These are phyloP conservation scores for Talaromyces ruber DNA, from an alignment of 495 filamentous ascomycete species.

Conservation along the genomic window DNA sequence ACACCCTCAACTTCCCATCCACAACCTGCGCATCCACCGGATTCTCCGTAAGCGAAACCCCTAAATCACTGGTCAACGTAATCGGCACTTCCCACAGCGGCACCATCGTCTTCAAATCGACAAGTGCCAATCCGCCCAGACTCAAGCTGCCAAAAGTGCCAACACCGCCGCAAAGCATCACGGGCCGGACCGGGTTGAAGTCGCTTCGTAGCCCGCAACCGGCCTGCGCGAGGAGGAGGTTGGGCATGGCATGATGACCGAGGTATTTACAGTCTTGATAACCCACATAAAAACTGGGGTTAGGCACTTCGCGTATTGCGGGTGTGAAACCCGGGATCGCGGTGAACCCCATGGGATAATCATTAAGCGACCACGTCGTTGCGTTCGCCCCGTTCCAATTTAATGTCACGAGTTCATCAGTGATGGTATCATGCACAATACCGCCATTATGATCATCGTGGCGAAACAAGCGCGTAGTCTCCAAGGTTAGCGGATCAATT, in stretches of 20 bases:
- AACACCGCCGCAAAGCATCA: slow-evolving; percentile 31
- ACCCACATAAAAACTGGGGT: slow-evolving; percentile 23
- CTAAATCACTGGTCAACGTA: slow-evolving; percentile 20
- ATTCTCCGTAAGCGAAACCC: slow-evolving; percentile 22
- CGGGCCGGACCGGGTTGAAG: slow-evolving; percentile 6
- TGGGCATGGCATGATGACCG: slow-evolving; percentile 15
- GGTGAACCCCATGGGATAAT: slow-evolving; percentile 9
- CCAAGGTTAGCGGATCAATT: slow-evolving; percentile 19
- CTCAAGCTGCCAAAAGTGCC: slow-evolving; percentile 12
- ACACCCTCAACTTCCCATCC: slow-evolving; percentile 24
- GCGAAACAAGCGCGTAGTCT: slow-evolving; percentile 15
- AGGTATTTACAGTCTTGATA: slow-evolving; percentile 35
- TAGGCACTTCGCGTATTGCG: slow-evolving; percentile 10
- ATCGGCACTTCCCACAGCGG: slow-evolving; percentile 25
- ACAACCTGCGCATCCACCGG: slow-evolving; percentile 26
- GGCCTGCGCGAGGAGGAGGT: neutral
- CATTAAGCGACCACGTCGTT: slow-evolving; percentile 16
- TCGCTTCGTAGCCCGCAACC: neutral
- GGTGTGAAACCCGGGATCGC: slow-evolving; percentile 16
- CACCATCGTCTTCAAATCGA: slow-evolving; percentile 24
- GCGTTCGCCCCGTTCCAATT: slow-evolving; percentile 26
- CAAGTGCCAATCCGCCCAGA: slow-evolving; percentile 26
- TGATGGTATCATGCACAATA: slow-evolving; percentile 21
- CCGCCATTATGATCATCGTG: slow-evolving; percentile 25
- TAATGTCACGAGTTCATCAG: slow-evolving; percentile 20